phyloP scores from a whole-genome alignment of 2,329 filamentous ascomycete genomes.

The Scedosporium apiospermum region DNA sequence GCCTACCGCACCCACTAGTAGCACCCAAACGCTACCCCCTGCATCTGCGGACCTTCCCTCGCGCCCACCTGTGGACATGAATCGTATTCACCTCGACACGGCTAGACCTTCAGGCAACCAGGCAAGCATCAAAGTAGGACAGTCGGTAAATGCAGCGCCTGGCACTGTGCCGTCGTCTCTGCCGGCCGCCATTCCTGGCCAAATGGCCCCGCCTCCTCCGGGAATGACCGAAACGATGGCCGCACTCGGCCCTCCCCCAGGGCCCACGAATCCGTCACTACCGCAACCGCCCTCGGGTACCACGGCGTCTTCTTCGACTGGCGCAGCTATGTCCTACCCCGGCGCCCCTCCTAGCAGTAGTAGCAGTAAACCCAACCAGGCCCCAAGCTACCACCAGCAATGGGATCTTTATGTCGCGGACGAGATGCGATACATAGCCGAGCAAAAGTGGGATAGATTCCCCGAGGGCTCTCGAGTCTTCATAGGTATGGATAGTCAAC shows the following conservation, averaged over 20 bases:
- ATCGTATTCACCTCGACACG: constrained; percentile 1
- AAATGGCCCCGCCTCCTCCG: not conserved
- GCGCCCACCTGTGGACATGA: constrained; percentile 6
- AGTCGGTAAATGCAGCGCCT: not conserved
- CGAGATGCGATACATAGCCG: constrained; percentile 65
- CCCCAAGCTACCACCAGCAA: not conserved
- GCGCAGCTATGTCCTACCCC: not conserved
- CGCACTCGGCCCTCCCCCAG: constrained; percentile 4
- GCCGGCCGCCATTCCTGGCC: not conserved
- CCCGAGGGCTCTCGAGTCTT: constrained; percentile 70
- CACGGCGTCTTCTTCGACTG: not conserved
- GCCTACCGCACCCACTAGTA: not conserved
- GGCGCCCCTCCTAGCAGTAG: not conserved
- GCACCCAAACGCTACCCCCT: not conserved
- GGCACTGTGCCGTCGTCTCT: not conserved
- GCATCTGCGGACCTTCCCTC: constrained; percentile 6
- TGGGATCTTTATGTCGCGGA: constrained; percentile 59
- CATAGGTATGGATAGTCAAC: constrained; percentile 51
- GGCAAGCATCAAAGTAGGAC: not conserved
- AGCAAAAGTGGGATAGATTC: constrained; percentile 75
- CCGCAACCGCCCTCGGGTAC: not conserved
- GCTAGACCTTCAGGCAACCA: not conserved
- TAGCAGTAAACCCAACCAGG: not conserved
- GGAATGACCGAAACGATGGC: constrained; percentile 3
- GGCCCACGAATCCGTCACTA: constrained; percentile 1